Base-by-base conservation (phyloP, 2,329 filamentous ascomycete species). In the Talaromyces sp. region DNA sequence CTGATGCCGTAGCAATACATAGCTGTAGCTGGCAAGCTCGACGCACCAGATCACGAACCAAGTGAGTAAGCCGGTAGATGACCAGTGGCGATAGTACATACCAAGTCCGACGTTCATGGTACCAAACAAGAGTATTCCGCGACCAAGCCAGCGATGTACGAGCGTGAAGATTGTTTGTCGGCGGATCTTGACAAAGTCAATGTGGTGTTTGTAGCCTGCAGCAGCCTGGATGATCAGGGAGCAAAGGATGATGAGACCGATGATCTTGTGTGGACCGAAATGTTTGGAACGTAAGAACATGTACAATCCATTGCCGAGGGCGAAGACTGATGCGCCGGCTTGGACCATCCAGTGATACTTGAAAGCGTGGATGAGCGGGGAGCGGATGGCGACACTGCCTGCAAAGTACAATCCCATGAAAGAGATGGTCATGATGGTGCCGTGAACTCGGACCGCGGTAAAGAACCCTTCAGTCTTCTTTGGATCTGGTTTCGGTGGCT, bases 261-360 rank as follows among this genome's bases (percentile, higher is more conserved):
- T 64, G 27, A 62, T 66, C 41, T 67, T 66, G 64, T 67, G 66
- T 1, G 45, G 39, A 4, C 64, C 64, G 5, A 67, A 41, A 24
- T 66, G 64, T 11, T 31, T 64, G 7, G 65, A 56, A 3, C 58
- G 61, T 39, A 62, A 45, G 61, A 67, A 57, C 66, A 67, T 67
- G 62, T 64, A 67, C 1, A 62, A 37, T 6, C 64, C 66, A 47
- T 65, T 67, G 16, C 64, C 54, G 39, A 67, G 62, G 22, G 66
- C 64, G 11, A 67, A 58, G 10, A 66, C 11, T 5, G 66, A 67
- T 14, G 66, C 66, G 7, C 58, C 47, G n/a, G 63, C 48, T 63
- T 67, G 66, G 13, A 65, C 60, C 43, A 66, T 48, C 66, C 66
- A 67, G 58, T 67, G 66, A n/a, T 66, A 60, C 13, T 64, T 66